These are phyloP conservation scores for Pyrus betulifolia DNA, from an alignment of 306 rosid species.

Conservation along the genomic window DNA sequence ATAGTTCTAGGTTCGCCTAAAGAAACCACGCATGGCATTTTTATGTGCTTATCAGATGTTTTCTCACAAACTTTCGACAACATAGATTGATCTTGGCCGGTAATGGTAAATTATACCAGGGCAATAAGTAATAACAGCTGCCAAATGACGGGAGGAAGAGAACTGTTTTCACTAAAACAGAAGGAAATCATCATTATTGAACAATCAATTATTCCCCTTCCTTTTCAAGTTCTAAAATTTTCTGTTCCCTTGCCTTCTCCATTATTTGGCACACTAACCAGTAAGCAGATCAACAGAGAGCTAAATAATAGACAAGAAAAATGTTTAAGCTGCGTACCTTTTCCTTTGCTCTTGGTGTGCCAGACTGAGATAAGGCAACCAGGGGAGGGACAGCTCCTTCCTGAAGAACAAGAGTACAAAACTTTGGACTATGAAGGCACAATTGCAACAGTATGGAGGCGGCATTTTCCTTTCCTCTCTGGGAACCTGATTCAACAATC, in stretches of 20 bases:
- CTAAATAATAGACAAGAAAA: not conserved
- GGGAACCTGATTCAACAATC: conserved; percentile 74
- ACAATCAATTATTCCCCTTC: not conserved
- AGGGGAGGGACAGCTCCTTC: conserved; percentile 99
- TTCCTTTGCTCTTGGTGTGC: conserved; percentile 87
- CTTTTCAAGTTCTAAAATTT: not conserved
- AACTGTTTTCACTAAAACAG: not conserved
- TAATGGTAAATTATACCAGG: not conserved
- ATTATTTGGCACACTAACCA: not conserved
- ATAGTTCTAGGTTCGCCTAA: not conserved
- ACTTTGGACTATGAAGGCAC: conserved; percentile 70
- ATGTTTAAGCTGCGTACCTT: conserved; percentile 49
- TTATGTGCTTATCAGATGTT: not conserved
- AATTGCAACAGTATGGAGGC: conserved; percentile 76
- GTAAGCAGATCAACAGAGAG: not conserved
- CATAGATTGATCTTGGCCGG: not conserved
- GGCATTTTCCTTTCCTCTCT: conserved; percentile 88
- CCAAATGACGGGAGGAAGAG: not conserved
- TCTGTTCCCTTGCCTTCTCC: not conserved
- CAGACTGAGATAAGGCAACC: conserved; percentile 81
- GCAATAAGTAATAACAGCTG: not conserved
- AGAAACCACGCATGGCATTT: not conserved
- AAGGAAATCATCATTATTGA: not conserved
- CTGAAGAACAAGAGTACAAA: conserved; percentile 79
- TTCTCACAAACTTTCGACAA: not conserved